phyloP scores from a whole-genome alignment of 192 early-diverging fungal genomes.

The Backusella tarrabulga region DNA sequence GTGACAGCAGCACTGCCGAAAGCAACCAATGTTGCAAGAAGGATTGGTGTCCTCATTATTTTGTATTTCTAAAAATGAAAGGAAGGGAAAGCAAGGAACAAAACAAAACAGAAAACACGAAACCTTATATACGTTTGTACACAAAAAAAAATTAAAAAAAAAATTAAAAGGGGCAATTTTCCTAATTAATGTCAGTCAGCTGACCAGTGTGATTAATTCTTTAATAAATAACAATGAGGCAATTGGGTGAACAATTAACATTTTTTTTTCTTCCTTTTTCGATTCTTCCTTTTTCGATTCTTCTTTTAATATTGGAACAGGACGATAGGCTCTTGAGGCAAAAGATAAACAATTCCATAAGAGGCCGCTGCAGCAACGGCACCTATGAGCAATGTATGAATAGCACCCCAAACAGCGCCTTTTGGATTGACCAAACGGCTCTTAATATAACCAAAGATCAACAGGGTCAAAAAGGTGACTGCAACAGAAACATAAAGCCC shows the following conservation, averaged over 20 bases:
- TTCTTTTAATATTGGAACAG: not conserved
- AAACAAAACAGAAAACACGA: conserved; percentile 5
- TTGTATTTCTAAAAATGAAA: not conserved
- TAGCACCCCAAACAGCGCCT: conserved; percentile 36
- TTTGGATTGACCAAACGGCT: conserved; percentile 44
- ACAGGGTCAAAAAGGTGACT: conserved; percentile 48
- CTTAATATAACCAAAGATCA: conserved; percentile 65
- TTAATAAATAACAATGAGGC: too few species aligned
- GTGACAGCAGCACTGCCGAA: not conserved
- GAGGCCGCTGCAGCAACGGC: conserved; percentile 44
- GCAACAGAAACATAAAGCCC: conserved; percentile 54
- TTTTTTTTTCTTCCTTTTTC: too few species aligned
- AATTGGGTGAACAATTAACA: too few species aligned
- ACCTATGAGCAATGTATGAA: conserved; percentile 48
- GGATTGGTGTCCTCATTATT: not conserved
- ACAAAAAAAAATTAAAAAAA: not conserved
- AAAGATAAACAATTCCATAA: conserved; percentile 30
- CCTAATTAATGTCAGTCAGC: not conserved
- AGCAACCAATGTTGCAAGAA: not conserved
- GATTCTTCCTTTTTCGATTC: too few species aligned
- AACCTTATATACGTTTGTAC: not conserved
- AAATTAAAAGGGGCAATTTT: not conserved
- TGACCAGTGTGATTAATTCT: not conserved
- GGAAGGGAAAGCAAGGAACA: not conserved
- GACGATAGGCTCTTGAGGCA: conserved; percentile 10